These are phyloP conservation scores for Stachybotrys chartarum DNA, from an alignment of 2,329 filamentous ascomycete genomes.

Conservation along the genomic window DNA sequence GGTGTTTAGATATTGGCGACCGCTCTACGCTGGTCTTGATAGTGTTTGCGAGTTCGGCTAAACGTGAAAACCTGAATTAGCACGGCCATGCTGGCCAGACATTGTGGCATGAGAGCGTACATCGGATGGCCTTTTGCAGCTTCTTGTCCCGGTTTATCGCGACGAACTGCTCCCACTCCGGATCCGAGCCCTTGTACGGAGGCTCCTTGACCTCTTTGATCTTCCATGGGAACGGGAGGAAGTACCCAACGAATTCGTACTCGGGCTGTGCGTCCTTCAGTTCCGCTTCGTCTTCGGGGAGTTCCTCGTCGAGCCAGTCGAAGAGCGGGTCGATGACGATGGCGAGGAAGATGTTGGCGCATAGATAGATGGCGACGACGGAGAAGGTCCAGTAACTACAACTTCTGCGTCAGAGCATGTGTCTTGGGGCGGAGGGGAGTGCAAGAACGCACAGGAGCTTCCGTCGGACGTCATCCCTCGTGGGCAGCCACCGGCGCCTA, in stretches of 20 bases:
- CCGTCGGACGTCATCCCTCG: slow-evolving; percentile 2
- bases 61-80: slow-evolving; percentile 7
- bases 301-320: slow-evolving; percentile 32
- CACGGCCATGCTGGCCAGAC: neutral
- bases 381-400: slow-evolving; percentile 5
- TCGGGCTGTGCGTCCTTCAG: slow-evolving; percentile 16
- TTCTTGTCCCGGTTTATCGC: slow-evolving; percentile 47
- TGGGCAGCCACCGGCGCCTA: slow-evolving; percentile 1
- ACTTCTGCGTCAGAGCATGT: slow-evolving; percentile 13
- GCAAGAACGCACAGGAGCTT: slow-evolving; percentile 18
- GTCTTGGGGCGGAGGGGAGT: neutral
- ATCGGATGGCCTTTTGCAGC: slow-evolving; percentile 38
- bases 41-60: slow-evolving; percentile 23
- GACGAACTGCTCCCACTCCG: slow-evolving; percentile 57
- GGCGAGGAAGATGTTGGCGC: slow-evolving; percentile 35
- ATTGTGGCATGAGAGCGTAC: slow-evolving; percentile 21
- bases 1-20: slow-evolving; percentile 28
- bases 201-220: slow-evolving; percentile 38
- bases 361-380: slow-evolving; percentile 24
- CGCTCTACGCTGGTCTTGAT: slow-evolving; percentile 30
- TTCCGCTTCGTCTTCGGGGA: slow-evolving; percentile 34
- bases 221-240: slow-evolving; percentile 57
- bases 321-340: slow-evolving; percentile 40
- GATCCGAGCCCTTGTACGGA: slow-evolving; percentile 49
- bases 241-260: slow-evolving; percentile 20